phyloP scores from a whole-genome alignment of 129 eudicot genomes.

The Gnaphalium uliginosum region DNA sequence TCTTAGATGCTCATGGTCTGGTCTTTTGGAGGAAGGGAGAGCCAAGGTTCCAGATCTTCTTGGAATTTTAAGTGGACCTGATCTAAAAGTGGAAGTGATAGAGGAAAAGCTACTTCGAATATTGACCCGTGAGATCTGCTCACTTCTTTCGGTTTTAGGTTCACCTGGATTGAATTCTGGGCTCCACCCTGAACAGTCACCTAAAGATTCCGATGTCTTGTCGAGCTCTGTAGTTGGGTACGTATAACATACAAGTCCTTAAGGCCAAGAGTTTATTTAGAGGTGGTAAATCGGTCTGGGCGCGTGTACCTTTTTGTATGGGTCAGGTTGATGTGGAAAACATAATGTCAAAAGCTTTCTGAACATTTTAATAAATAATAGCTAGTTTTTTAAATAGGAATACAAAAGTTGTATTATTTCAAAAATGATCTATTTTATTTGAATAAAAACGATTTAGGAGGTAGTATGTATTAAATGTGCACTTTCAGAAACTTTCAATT shows the following conservation, averaged over 20 bases:
- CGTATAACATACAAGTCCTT: constrained; percentile 14
- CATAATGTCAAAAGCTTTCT: not conserved
- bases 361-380: not conserved
- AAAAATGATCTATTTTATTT: not conserved
- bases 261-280: constrained; percentile 14
- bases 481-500: not conserved
- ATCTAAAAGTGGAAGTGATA: constrained; percentile 91
- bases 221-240: constrained; percentile 81
- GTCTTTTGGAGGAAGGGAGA: constrained; percentile 79
- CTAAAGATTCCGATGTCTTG: constrained; percentile 57
- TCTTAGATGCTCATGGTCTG: constrained; percentile 79
- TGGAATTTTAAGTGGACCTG: constrained; percentile 61
- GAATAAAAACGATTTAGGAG: not conserved
- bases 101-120: constrained; percentile 92
- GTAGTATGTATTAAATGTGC: not conserved
- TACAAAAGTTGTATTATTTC: not conserved
- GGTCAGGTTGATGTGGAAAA: not conserved
- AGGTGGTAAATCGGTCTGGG: not conserved
- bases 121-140: constrained; percentile 86
- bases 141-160: constrained; percentile 61
- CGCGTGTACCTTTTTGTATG: not conserved
- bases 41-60: constrained; percentile 85
- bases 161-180: constrained; percentile 67
- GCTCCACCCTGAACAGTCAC: constrained; percentile 66
- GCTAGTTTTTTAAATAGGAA: not conserved